These are phyloP conservation scores for Colletotrichum aenigma DNA, from an alignment of 2,329 filamentous ascomycete genomes.

Conservation along the genomic window DNA sequence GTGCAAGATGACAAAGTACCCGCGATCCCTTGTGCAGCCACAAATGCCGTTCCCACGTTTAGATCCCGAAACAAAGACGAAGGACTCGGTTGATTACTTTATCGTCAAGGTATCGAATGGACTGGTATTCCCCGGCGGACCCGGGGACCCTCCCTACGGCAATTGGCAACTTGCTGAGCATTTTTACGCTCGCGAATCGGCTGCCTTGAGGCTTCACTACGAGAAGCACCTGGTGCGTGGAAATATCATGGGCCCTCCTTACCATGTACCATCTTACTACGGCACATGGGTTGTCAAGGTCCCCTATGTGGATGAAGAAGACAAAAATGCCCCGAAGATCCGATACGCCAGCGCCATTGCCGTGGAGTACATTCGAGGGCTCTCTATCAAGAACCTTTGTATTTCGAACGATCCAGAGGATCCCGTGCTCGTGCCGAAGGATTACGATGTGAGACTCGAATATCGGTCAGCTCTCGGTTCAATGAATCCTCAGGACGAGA, in stretches of 20 bases:
- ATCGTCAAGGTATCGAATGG: too few species aligned
- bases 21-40: too few species aligned
- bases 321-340: too few species aligned
- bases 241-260: neutral
- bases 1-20: too few species aligned
- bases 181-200: neutral
- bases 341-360: neutral
- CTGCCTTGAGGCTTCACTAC: neutral
- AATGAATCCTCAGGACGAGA: neutral
- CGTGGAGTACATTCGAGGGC: neutral
- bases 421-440: too few species aligned
- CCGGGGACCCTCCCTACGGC: accelerated
- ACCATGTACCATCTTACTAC: neutral
- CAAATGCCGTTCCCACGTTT: too few species aligned
- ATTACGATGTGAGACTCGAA: too few species aligned
- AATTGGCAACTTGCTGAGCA: neutral
- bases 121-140: too few species aligned
- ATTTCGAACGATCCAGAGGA: too few species aligned
- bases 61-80: too few species aligned
- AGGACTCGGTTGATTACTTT: too few species aligned
- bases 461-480: neutral
- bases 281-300: neutral
- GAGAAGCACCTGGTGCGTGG: neutral
- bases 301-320: too few species aligned
- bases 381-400: neutral